Evolutionary conservation across 1,139 yeast genomes (phyloP), one percentile per base, ranked within the genome.

Genomic region (Saccharomyces hybrid): DNA sequence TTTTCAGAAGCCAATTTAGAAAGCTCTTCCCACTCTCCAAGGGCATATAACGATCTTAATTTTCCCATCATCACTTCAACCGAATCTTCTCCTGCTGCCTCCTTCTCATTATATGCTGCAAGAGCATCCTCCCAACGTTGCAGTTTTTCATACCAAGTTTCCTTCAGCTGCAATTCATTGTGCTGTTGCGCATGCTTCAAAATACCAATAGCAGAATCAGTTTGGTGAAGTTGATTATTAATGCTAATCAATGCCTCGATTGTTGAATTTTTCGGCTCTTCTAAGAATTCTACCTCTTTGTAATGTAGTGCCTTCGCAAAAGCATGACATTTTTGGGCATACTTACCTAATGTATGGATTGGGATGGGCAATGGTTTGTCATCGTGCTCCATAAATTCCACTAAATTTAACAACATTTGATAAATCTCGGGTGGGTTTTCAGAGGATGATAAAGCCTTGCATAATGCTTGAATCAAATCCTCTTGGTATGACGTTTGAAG

Each of bases 101-200:
- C 86, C 67, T 93, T 76, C 62, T 84, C 87, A 61, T 84, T 86
- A 67, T 95, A 95, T 0, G 97, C 97, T 53, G 82, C 80, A 60
- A 93, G 75, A 0, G 99, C 99, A 72, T 95, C 99, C 61, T 93
- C 98, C 99, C 99, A 95, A 60, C 98, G 79, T 66, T 91, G 97
- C 49, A 95, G 75, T 69, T 91, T 93, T 69, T 93, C 99, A 65
- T 88, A 93, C 99, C 99, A 95, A 0, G 97, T 88, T 71, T 93
- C 99, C 65, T 91, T 93, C 59, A 95, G 77, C 70, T 91, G 97
- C 51, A 93, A 75, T 61, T 89, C 93, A 67, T 91, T 97, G 61
- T 90, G 95, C 59, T 88, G 83, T 68, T 95, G 98, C 1, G 99
- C 98, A 70, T 91, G 96, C 64, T 90, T 91, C 64, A 95, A 76